Base-by-base conservation (phyloP, 2,329 filamentous ascomycete genomes). In the Cytospora schulzeri region DNA sequence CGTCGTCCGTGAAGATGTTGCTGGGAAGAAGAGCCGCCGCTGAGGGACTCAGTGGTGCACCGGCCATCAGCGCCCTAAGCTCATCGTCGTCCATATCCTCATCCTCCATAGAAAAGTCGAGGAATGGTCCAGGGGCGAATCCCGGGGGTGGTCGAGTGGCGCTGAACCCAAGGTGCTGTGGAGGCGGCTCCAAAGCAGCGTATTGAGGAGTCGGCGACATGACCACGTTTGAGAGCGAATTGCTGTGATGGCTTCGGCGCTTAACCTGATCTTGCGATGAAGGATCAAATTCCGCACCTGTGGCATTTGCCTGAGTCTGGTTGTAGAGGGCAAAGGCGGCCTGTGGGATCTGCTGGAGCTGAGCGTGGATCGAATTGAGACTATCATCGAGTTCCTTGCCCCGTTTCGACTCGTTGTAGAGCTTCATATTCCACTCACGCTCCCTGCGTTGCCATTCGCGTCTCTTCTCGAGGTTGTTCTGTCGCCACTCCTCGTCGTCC, bases 31-130 rank as follows among this genome's bases (percentile, higher is more conserved):
- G 80, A 19, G 88, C 84, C 31, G 90, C 88, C 2, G 91, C 91
- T 4, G 90, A 90, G 1, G 91, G 91, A 70, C 90, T 93, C 73
- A 94, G 85, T 1, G 90, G 90, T 2, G 89, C 91, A 31, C 85
- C 87, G 22, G 82, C 84, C 3, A 83, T 87, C 41, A 90, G 74
- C 22, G 81, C 81, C 64, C 85, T 85, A 5, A 89, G 77, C 1
- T 86, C 83, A 35, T 91, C 88, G 7, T 85, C 86, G 62, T 88
- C 74, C 70, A 67, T 80, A 70, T 67, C 78, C 69, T 70, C 75
- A 70, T 74, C 75, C 68, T 81, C 80, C 4, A 76, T 71, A 1
- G 79, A 76, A 51, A 80, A 74, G 56, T 83, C 81, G 74, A 84
- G 80, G 57, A 83, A 88, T 9, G 85, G 81, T 1, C 80, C 80